Base-by-base conservation (phyloP, 2,329 filamentous ascomycete genomes). In the Nannizziopsis arthrosporioides region DNA sequence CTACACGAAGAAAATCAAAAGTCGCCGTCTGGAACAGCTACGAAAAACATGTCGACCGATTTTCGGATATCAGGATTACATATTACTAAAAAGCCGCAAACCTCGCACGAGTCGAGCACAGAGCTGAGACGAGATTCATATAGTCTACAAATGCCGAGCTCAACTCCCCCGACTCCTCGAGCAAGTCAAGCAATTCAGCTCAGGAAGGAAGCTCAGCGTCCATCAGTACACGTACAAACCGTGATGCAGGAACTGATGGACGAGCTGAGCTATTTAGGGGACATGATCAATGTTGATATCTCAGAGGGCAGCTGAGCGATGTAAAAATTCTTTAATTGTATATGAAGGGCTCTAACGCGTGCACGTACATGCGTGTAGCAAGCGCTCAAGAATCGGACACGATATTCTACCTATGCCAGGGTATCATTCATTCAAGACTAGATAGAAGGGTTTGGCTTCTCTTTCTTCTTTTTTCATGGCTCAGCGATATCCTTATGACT, bases 251-350 rank as follows among this genome's bases (percentile, higher is more conserved):
- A 73, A 53, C 59, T 75, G 50, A 64, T 75, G 56, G 68, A 70
- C 52, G 73, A 76, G 52, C 60, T 75, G 58, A 70, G 71, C 47
- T 75, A 76, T 56, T 59, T 76, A 36, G 69, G 70, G 18, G 64
- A 66, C 46, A 63, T 72, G 50, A 74, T 75, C 31, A 45, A 52
- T 44, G 14, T 44, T 34, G 18, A 15, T 36, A 32, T 7, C 5
- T 5, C 27, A 15, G 45, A 36, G 22, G 14, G 2, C 6, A 11
- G n/a, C n/a, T 46, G 36, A 46, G 31, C n/a, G 22, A 27, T 18
- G 39, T 40, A 17, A 22, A 6, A 2, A 2, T 19, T 19, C 9
- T 35, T n/a, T 22, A 11, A 19, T 15, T 15, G 35, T 17, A 43
- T 43, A 43, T 30, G 6, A 14, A 11, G 8, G n/a, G 35, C 14